phyloP scores from a whole-genome alignment of 768 basidiomycete species.

The Floccularia luteovirens region DNA sequence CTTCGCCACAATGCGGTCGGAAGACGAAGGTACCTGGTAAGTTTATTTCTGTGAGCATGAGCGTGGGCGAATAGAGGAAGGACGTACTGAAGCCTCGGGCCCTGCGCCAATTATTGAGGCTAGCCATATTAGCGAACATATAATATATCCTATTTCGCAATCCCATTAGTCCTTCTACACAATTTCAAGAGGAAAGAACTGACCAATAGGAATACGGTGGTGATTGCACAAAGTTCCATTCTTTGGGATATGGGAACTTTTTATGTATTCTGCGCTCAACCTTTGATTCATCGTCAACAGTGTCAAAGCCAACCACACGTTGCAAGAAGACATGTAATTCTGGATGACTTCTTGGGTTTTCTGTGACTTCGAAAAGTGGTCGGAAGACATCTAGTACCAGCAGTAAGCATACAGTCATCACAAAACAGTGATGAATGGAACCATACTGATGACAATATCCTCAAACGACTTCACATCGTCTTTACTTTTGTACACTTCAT shows the following conservation, averaged over 20 bases:
- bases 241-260: slow-evolving; percentile 86
- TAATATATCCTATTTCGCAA: slow-evolving; percentile 74
- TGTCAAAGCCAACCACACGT: slow-evolving; percentile 93
- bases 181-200: slow-evolving; percentile 9
- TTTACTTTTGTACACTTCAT: slow-evolving; percentile 90
- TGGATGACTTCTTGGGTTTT: slow-evolving; percentile 83
- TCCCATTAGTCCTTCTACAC: background rate
- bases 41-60: background rate
- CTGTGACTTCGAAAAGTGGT: slow-evolving; percentile 94
- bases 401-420: slow-evolving; percentile 1
- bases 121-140: slow-evolving; percentile 95
- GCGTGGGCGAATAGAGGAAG: background rate
- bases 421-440: background rate
- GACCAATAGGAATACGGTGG: slow-evolving; percentile 97
- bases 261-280: slow-evolving; percentile 84
- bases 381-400: slow-evolving; percentile 72
- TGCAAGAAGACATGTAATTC: slow-evolving; percentile 94
- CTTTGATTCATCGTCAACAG: slow-evolving; percentile 98
- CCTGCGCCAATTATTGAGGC: slow-evolving; percentile 89
- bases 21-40: slow-evolving; percentile 87
- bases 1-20: slow-evolving; percentile 95
- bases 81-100: slow-evolving; percentile 82
- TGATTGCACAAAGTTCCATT: slow-evolving; percentile 86
- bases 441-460: slow-evolving; percentile 84
- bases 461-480: slow-evolving; percentile 82